phyloP scores from a whole-genome alignment of 1,284 basidiomycete genomes.

The Cutaneotrichosporon sp. region DNA sequence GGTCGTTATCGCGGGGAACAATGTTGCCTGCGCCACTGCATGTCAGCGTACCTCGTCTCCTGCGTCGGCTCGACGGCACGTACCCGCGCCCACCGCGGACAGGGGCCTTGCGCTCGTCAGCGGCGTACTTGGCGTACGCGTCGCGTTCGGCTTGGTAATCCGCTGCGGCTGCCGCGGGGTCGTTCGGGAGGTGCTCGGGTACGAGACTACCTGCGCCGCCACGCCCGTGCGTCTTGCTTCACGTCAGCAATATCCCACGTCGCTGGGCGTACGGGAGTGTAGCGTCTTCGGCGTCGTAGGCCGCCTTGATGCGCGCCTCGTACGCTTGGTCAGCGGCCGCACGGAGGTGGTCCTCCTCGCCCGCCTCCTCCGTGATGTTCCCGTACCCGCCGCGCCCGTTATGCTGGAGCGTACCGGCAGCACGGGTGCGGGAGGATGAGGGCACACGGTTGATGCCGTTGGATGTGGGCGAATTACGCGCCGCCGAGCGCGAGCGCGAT shows the following conservation, averaged over 20 bases:
- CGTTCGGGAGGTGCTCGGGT: conserved; percentile 21
- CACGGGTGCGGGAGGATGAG: not conserved
- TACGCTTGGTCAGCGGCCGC: conserved; percentile 27
- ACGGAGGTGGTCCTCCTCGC: conserved; percentile 22
- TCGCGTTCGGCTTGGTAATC: conserved; percentile 32
- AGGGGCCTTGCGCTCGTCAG: conserved; percentile 24
- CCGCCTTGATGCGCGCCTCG: conserved; percentile 34
- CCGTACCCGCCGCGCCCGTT: conserved; percentile 46
- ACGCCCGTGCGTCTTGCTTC: conserved; percentile 35
- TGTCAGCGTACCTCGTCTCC: not conserved
- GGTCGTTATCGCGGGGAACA: conserved; percentile 3
- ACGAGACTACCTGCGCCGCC: conserved; percentile 42
- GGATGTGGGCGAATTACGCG: not conserved
- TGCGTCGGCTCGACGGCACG: conserved; percentile 4
- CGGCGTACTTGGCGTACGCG: conserved; percentile 36
- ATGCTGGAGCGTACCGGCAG: not conserved
- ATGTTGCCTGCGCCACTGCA: conserved; percentile 42
- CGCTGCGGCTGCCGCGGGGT: conserved; percentile 29
- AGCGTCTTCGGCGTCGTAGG: conserved; percentile 33
- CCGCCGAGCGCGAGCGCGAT: conserved; percentile 24
- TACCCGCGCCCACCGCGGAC: conserved; percentile 35
- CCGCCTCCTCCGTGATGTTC: conserved; percentile 39
- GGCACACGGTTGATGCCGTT: not conserved
- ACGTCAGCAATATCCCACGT: not conserved
- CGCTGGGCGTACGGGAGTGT: not conserved